Evolutionary conservation across 2,329 filamentous ascomycete species (phyloP), one percentile per base, ranked within the genome.

Genomic region (Ascochyta koolunga): DNA sequence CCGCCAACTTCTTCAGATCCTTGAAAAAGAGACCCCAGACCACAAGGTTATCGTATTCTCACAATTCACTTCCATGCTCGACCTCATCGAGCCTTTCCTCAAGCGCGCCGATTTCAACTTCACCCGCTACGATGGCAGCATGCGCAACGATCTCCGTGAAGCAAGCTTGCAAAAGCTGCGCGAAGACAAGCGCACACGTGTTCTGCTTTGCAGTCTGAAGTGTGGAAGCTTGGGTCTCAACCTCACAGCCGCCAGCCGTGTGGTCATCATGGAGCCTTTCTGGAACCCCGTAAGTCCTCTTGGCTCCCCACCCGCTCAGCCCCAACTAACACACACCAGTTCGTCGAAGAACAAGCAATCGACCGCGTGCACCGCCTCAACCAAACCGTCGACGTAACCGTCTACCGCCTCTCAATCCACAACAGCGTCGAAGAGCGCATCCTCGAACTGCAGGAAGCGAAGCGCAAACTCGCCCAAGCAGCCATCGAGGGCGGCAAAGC

Each of bases 21-120:
- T 99, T 8, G 84, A 87, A 60, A 85, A 85, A 38, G 95, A 99
- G 74, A 87, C 87, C 0, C 79, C 82, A 1, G 82, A 91, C 55
- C 91, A 96, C 82, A 99, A 99, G 72, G 96, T 96, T 71, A 99
- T 99, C 67, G 92, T 99, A 60, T 99, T 99, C 77, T 96, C 92
- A 1, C 91, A 98, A 68, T 99, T 99, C 77, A 99, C 95, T 0
- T 95, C 91, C 0, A 99, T 99, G 95, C 86, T 99, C 39, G 90
- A 98, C 77, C 86, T 98, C 24, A 87, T 99, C 59, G 92, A 98
- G 72, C 95, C 95, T 2, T 97, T 98, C 76, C 81, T 99, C 55
- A 82, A 83, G 39, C 83, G 86, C 42, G 86, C 89, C 13, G 85
- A 86, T 13, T 88, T 96, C 74, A 83, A 83, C 56, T 96, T 89